Percentiles rank a stretch among this genome's conserved stretches.
phyloP scores from a whole-genome alignment of 495 filamentous ascomycete genomes.

The Astrothelium macrocarpum region DNA sequence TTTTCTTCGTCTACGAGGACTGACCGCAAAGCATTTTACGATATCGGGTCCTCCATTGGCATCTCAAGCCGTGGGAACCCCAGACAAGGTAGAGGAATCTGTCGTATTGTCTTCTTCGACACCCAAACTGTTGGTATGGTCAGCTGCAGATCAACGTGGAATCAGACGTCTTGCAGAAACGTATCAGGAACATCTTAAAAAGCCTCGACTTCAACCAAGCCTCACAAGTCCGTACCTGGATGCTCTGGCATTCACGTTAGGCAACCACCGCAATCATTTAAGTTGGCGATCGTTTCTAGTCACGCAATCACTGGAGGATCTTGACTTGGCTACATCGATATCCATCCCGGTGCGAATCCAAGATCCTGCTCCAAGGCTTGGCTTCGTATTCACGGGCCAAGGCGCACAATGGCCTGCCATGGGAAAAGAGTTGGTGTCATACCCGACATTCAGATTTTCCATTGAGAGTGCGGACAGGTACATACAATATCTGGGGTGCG shows the following conservation, averaged over 20 bases:
- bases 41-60: neutral
- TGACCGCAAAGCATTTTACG: neutral
- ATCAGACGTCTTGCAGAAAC: neutral
- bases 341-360: neutral
- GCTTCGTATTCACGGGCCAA: conserved; percentile 37
- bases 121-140: neutral
- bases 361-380: neutral
- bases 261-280: neutral
- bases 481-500: conserved; percentile 9
- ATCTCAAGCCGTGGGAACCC: neutral
- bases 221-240: neutral
- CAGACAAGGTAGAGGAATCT: neutral
- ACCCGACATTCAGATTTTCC: conserved; percentile 30
- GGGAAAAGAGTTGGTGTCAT: conserved; percentile 34
- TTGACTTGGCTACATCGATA: neutral
- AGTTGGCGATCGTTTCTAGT: neutral
- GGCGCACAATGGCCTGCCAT: conserved; percentile 38
- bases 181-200: conserved; percentile 1
- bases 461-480: conserved; percentile 23
- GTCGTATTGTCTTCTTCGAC: neutral
- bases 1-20: neutral
- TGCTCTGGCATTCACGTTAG: neutral
- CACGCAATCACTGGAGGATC: neutral
- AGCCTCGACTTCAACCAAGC: conserved; percentile 6
- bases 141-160: neutral